Base-by-base conservation (phyloP, 164 flowering plant species). In the Umbellularia californica region DNA sequence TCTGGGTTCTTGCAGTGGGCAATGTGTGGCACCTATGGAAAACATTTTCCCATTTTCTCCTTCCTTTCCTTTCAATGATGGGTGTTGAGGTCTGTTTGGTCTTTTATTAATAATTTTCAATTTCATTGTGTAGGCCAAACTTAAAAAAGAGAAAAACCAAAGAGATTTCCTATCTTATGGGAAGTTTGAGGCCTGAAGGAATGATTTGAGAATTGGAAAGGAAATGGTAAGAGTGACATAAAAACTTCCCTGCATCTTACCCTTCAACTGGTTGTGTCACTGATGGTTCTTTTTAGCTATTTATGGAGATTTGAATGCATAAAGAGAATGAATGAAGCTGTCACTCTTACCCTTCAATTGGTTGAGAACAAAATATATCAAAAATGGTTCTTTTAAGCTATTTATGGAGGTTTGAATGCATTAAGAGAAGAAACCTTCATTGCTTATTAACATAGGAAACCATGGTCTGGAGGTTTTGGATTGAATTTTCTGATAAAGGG, bases 41-140 rank as follows among this genome's bases (percentile, higher is more conserved):
- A 41, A 41, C 47, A 41, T 41, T 41, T 41, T 41, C 47, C 47
- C 47, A 41, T 41, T 25, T 60, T 68, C 50, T 50, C 68, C 65
- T 33, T 65, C 60, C 60, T 55, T 55, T 20, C 60, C 60, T 75
- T 71, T 65, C 25, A 69, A 24, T 67, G 64, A 24, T 7, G 47
- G 47, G 47, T 41, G 35, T 41, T 41, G 47, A 41, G 47, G 47
- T 4, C 47, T 41, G 47, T 41, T 41, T 41, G 13, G 60, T 55
- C 60, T 55, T 14, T 55, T 55, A 20, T 55, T 55, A 15, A 55
- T 14, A 17, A 22, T 68, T 11, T 66, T 24, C 20, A 3, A 23
- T n/a, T 24, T 50, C 51, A 58, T 22, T 50, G 60, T 41, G 9
- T 50, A 30, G 11, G 1, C 11, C 47, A 41, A 2, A 9, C 50